phyloP scores from a whole-genome alignment of 768 basidiomycete species.

The Phanerodontia chrysosporium region DNA sequence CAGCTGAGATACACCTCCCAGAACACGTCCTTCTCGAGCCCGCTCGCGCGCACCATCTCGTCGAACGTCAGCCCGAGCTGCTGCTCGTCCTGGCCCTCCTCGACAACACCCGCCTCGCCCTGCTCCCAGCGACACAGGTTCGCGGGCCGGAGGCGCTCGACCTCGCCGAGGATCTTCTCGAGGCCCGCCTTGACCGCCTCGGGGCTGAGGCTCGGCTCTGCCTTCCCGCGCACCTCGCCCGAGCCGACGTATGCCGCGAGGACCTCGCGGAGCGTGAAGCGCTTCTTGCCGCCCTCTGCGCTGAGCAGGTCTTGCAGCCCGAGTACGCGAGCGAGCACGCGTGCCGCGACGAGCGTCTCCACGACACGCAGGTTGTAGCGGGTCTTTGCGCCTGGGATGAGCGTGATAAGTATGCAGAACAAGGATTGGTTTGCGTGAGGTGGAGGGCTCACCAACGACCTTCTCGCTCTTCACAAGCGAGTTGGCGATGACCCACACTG shows the following conservation, averaged over 20 bases:
- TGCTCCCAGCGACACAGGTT: slow-evolving; percentile 44
- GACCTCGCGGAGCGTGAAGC: slow-evolving; percentile 64
- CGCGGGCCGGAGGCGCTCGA: slow-evolving; percentile 50
- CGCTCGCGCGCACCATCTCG: slow-evolving; percentile 68
- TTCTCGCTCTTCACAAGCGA: slow-evolving; percentile 83
- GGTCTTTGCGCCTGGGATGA: slow-evolving; percentile 53
- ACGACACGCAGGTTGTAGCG: slow-evolving; percentile 90
- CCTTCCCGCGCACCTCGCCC: slow-evolving; percentile 27
- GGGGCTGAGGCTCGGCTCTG: slow-evolving; percentile 38
- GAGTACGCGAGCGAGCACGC: slow-evolving; percentile 31
- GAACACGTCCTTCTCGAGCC: slow-evolving; percentile 52
- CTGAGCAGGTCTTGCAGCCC: slow-evolving; percentile 44
- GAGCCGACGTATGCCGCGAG: slow-evolving; percentile 45
- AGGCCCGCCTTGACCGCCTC: slow-evolving; percentile 45
- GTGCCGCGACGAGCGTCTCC: slow-evolving; percentile 81
- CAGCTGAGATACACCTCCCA: slow-evolving; percentile 68
- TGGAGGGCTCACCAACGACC: slow-evolving; percentile 31
- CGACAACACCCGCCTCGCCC: slow-evolving; percentile 19
- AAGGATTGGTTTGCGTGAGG: not conserved
- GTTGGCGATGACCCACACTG: slow-evolving; percentile 76
- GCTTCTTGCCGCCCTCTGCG: slow-evolving; percentile 29
- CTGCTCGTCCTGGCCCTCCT: slow-evolving; percentile 30
- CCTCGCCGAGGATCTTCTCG: slow-evolving; percentile 40
- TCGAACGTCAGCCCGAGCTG: slow-evolving; percentile 65
- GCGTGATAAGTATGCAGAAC: not conserved